These are phyloP conservation scores for Caloboletus firmus DNA, from an alignment of 1,284 basidiomycete genomes.

Conservation along the genomic window DNA sequence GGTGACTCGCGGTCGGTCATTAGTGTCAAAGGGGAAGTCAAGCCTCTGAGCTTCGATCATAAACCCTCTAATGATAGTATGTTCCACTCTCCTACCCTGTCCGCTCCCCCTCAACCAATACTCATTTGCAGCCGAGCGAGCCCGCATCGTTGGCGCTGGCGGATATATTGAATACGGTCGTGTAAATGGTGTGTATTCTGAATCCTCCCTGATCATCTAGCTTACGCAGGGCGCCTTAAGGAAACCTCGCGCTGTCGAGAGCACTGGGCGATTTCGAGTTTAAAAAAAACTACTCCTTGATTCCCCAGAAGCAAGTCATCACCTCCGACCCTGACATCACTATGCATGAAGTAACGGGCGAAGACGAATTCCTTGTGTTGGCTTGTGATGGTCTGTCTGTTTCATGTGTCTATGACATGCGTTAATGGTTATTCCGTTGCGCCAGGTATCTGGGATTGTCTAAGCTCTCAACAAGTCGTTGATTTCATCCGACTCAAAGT, in stretches of 20 bases:
- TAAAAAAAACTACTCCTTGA: constrained; percentile 87
- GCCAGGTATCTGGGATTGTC: constrained; percentile 97
- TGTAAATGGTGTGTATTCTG: constrained; percentile 77
- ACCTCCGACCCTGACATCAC: constrained; percentile 94
- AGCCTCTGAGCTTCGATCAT: constrained; percentile 92
- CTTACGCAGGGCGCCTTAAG: constrained; percentile 41
- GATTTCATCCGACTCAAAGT: constrained; percentile 87
- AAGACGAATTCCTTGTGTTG: constrained; percentile 95
- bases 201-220: neutral
- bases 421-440: constrained; percentile 10
- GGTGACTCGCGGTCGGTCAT: constrained; percentile 97
- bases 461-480: constrained; percentile 90
- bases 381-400: constrained; percentile 86
- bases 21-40: constrained; percentile 80
- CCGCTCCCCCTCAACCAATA: neutral
- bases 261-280: constrained; percentile 99
- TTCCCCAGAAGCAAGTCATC: constrained; percentile 92
- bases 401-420: neutral
- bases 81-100: constrained; percentile 26
- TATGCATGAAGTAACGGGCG: constrained; percentile 75
- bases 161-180: constrained; percentile 97
- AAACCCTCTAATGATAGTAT: constrained; percentile 88
- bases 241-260: constrained; percentile 93
- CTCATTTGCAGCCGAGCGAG: constrained; percentile 67
- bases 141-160: constrained; percentile 89